These are phyloP conservation scores for Calonectria crousiana DNA, from an alignment of 2,329 filamentous ascomycete species.

Conservation along the genomic window DNA sequence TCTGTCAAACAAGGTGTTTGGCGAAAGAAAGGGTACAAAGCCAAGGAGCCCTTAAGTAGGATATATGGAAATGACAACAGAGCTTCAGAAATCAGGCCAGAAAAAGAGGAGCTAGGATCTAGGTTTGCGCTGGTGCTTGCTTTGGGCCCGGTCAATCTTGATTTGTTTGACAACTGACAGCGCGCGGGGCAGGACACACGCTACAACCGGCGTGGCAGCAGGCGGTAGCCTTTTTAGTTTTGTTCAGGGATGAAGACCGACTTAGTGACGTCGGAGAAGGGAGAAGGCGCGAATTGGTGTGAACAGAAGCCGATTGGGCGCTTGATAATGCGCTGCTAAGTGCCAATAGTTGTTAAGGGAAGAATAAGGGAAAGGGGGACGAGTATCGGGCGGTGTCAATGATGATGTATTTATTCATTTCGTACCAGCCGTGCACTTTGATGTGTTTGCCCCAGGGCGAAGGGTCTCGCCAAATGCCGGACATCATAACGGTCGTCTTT, in stretches of 20 bases:
- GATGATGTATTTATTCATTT: slow-evolving; percentile 6
- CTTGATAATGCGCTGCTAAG: neutral
- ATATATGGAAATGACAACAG: slow-evolving; percentile 1
- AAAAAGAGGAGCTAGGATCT: slow-evolving; percentile 2
- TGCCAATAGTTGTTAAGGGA: slow-evolving; percentile 7
- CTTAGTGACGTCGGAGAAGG: neutral
- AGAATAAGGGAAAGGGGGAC: neutral
- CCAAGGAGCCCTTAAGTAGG: neutral
- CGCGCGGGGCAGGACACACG: slow-evolving; percentile 34
- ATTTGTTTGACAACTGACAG: slow-evolving; percentile 27
- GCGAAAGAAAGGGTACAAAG: neutral
- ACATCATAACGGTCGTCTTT: slow-evolving; percentile 37
- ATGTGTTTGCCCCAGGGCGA: slow-evolving; percentile 8
- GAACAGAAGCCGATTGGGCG: slow-evolving; percentile 15
- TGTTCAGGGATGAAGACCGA: slow-evolving; percentile 28
- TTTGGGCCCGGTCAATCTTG: neutral
- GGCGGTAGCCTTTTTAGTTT: slow-evolving; percentile 10
- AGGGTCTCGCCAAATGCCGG: slow-evolving; percentile 31
- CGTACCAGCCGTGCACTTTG: slow-evolving; percentile 20
- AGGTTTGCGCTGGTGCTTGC: slow-evolving; percentile 1
- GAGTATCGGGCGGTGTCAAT: neutral
- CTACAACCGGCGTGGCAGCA: neutral
- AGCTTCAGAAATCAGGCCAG: slow-evolving; percentile 16
- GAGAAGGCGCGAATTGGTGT: slow-evolving; percentile 25
- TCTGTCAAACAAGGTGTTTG: neutral